Evolutionary conservation across 495 filamentous ascomycete species (phyloP), one percentile per base, ranked within the genome.

Genomic region (Lasiosphaeria hispida): DNA sequence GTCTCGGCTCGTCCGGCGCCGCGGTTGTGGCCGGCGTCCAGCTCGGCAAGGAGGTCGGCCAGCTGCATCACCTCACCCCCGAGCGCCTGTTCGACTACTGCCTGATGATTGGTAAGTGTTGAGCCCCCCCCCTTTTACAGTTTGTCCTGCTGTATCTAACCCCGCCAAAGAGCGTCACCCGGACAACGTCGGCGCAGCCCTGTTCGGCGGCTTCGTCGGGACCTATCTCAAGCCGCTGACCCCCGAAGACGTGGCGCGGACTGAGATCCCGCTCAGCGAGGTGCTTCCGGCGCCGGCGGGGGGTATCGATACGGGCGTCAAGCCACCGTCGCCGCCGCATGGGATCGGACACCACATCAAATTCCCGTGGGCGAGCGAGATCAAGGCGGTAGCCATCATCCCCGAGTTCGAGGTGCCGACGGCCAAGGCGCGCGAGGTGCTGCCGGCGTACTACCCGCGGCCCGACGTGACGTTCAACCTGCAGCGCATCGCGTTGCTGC

Each of bases 121-220:
- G 23, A 30, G 23, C 2, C 5, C 23, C 23, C 23, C 23, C 23
- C 38, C 44, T 3, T 41, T 49, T 18, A 30, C 34, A 15, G 55
- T 14, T 30, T 4, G 45, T 37, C 10, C 13, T 10, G n/a, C 15
- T 7, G 37, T 10, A 23, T 39, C 43, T 48, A 18, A 57, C 7
- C 33, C 3, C 23, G 10, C 0, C n/a, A 30, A 52, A 82, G 93
- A 97, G 72, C 86, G 93, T 30, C 94, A 98, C 73, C 94, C 94
- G 4, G 94, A 98, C 75, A 97, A 98, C 63, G 90, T 98, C 35
- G 95, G 90, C 58, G 94, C 94, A 0, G 91, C 93, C 1, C 81
- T 96, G 30, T 96, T 92, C 67, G 94, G 94, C 44, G 94, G 94
- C n/a, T 96, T 98, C 67, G 89, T 97, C 13, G 94, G 94, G 33